Conservation (phyloP, 176 grass and related monocot genomes). For the Oryza glaberrima region DNA sequence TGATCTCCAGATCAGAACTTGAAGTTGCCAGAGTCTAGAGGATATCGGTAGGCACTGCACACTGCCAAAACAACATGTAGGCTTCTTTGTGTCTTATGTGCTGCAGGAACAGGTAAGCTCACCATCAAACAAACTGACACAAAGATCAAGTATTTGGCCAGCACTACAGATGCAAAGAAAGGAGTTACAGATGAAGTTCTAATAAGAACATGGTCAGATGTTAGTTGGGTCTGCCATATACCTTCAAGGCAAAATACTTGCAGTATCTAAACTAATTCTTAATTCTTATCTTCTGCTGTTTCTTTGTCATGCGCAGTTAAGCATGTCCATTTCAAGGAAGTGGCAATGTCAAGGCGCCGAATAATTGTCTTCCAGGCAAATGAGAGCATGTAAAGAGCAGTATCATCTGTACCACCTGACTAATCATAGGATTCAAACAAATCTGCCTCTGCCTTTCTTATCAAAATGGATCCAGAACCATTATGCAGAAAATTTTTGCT, state of each 20-base stretch:
- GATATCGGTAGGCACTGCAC: conserved; percentile 18
- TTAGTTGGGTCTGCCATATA: conserved; percentile 36
- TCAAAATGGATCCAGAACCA: conserved; percentile 36
- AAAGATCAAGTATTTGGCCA: background rate
- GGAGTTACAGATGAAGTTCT: conserved; percentile 30
- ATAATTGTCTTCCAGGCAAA: conserved; percentile 31
- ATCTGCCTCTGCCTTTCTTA: conserved; percentile 29
- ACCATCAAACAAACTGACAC: conserved; percentile 40
- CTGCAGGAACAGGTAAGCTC: conserved; percentile 34
- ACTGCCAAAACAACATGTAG: conserved; percentile 25
- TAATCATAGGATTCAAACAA: conserved; percentile 12
- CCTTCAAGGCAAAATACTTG: conserved; percentile 28
- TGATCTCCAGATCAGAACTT: conserved; percentile 39
- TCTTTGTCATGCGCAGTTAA: conserved; percentile 27
- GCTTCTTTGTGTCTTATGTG: conserved; percentile 20
- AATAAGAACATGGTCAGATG: conserved; percentile 17
- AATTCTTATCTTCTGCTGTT: conserved; percentile 21
- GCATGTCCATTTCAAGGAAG: conserved; percentile 37
- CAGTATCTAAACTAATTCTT: conserved; percentile 37
- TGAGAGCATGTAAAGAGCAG: conserved; percentile 19
- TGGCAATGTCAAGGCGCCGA: background rate
- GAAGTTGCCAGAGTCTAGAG: conserved; percentile 10
- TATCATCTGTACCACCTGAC: conserved; percentile 9
- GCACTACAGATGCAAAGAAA: background rate
- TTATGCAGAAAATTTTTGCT: background rate